Evolutionary conservation across 1,139 yeast genomes (phyloP).

Genomic region (Tardiomyces depauwii): DNA sequence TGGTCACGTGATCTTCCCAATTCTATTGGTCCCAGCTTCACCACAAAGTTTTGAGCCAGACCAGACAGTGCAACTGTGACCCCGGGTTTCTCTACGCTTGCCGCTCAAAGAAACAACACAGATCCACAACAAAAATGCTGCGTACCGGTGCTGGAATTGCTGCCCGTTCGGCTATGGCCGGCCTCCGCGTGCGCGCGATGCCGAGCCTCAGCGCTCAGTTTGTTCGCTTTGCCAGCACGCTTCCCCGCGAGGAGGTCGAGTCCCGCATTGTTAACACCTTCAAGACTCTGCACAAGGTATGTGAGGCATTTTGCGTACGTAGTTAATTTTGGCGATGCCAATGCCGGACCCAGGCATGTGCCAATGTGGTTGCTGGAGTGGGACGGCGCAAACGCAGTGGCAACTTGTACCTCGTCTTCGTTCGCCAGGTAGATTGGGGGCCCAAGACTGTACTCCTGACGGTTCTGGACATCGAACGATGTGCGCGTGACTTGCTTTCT

Average conservation of each 20-base stretch:
- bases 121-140: not conserved
- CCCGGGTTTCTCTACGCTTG: no score
- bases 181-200: not conserved
- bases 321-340: not conserved
- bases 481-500: not conserved
- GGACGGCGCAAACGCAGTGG: not conserved
- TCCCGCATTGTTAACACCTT: conserved; percentile 69
- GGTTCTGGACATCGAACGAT: no score
- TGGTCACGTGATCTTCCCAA: not conserved
- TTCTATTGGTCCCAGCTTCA: not conserved
- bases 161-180: not conserved
- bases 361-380: not conserved
- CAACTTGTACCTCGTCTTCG: no score
- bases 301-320: not conserved
- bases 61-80: no score
- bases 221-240: conserved; percentile 35
- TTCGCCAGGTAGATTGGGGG: no score
- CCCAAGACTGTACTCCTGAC: no score
- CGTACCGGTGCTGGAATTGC: not conserved
- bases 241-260: conserved; percentile 60
- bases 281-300: conserved; percentile 27
- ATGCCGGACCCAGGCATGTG: not conserved
- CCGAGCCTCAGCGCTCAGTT: not conserved
- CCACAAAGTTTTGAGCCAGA: not conserved
- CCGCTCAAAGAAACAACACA: not conserved